Percentiles rank a stretch among this genome's conserved stretches.
Conservation (phyloP, 2,329 filamentous ascomycete genomes). For the Beauveria caledonica region DNA sequence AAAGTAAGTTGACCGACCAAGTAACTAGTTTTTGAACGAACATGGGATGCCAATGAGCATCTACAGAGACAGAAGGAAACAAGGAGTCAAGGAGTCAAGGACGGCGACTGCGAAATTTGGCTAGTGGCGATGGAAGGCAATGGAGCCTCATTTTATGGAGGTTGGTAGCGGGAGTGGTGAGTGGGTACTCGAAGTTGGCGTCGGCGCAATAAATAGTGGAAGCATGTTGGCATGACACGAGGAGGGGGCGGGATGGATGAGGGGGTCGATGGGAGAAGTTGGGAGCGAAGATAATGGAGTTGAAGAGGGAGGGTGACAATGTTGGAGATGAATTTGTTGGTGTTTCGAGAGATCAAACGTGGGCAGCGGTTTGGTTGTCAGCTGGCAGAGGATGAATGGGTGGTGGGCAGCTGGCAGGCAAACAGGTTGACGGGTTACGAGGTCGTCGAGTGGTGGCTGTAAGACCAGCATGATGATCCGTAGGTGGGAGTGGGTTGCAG, state of each 20-base stretch:
- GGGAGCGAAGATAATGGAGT: neutral
- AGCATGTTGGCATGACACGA: constrained; percentile 7
- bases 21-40: neutral
- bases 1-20: neutral
- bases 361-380: neutral
- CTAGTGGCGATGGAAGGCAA: neutral
- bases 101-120: neutral
- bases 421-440: too few relatives aligned
- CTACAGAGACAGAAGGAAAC: neutral
- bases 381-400: neutral
- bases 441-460: too few relatives aligned
- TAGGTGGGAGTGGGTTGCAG: neutral
- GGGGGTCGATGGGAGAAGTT: neutral
- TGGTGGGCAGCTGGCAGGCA: neutral
- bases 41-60: constrained; percentile 5
- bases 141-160: too few relatives aligned
- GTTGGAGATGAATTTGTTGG: neutral
- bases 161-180: neutral
- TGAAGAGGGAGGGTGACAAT: neutral
- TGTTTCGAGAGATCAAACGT: neutral
- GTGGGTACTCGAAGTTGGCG: neutral
- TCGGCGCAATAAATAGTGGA: constrained; percentile 1
- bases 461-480: neutral
- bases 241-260: neutral
- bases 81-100: too few relatives aligned